Base-by-base conservation (phyloP, 345 rosid genomes). In the Sapria himalayana region DNA sequence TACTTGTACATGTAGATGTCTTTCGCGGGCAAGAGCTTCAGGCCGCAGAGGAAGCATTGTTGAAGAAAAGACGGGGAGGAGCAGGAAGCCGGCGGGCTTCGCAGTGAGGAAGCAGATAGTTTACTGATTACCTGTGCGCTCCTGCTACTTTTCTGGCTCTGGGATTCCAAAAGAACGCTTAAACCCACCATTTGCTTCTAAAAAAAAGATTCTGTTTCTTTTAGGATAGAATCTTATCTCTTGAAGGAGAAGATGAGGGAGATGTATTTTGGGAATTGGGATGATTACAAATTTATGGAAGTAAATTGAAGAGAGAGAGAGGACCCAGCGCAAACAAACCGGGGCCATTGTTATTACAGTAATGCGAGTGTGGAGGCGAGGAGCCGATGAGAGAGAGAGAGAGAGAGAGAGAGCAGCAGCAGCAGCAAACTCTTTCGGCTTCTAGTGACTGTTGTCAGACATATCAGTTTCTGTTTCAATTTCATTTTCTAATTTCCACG, bases 1-100 rank as follows among this genome's bases (percentile, higher is more conserved):
- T 71, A 85, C 94, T 73, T 81, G 66, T 85, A 85, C 96, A 81
- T 85, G 79, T 81, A 85, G 69, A 85, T 81, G 61, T 85, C 96
- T 16, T 67, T 78, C 3, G 63, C 81, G 1, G 71, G 78, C 35
- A 61, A 59, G 47, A 85, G 84, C 25, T 70, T 75, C 48, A 55
- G 59, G 18, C 59, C 55, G 58, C 96, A 85, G 41, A 85, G 86
- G 40, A 58, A 73, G 45, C 96, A 85, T 25, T 60, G 67, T 29
- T 85, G 60, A 7, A 81, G 74, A 49, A 81, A 85, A 17, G 62
- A 43, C n/a, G n/a, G n/a, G n/a, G n/a, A 3, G 56, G 63, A 4
- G 38, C 51, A 3, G 40, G n/a, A n/a, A n/a, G n/a, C n/a, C n/a
- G 55, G 22, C 4, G 29, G n/a, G 7, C 39, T 15, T 2, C 61